Evolutionary conservation across 345 rosid genomes (phyloP), one percentile per base, ranked within the genome.

Genomic region (Excoecaria agallocha): DNA sequence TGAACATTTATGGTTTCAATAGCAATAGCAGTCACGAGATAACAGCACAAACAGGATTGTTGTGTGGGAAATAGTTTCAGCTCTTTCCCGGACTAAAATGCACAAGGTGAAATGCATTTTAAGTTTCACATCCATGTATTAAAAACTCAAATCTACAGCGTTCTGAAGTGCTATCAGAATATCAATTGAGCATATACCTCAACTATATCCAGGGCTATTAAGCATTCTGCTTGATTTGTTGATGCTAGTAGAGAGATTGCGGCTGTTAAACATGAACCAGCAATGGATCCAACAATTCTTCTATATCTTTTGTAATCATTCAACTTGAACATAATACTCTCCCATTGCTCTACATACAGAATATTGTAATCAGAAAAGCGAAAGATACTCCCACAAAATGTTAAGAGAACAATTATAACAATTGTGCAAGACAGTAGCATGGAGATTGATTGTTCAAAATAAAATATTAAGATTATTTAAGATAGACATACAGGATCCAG

Each of bases 191-290:
- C 8, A 19, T 6, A 35, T 86, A 94, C 98, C 95, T 92, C 93
- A 51, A 94, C 76, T 70, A 93, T 90, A 76, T 88, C 90, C 72
- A 91, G 82, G n/a, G 90, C 90, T 76, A 85, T 88, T 82, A 95
- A 85, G 88, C 94, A 89, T 48, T 85, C 77, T 30, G 77, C 81
- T 77, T 91, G 99, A 71, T 87, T 80, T 75, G 74, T 69, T 72
- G 97, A 91, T 73, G 93, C 97, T 67, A 95, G 87, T 39, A 92
- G 85, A 73, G 99, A 94, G 11, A 84, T 86, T 76, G 93, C 87
- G 17, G 97, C 82, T 5, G 79, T 81, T 75, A 95, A 85, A 85
- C 99, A 93, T 16, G 93, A 91, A 78, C 87, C 84, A 65, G 90
- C 87, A 74, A 93, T 84, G 5, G 98, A 95, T 74, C 93, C 98